Percentiles rank a stretch among this genome's conserved stretches.
Conservation (phyloP, 1,284 basidiomycete genomes). For the Schizophyllum amplum region DNA sequence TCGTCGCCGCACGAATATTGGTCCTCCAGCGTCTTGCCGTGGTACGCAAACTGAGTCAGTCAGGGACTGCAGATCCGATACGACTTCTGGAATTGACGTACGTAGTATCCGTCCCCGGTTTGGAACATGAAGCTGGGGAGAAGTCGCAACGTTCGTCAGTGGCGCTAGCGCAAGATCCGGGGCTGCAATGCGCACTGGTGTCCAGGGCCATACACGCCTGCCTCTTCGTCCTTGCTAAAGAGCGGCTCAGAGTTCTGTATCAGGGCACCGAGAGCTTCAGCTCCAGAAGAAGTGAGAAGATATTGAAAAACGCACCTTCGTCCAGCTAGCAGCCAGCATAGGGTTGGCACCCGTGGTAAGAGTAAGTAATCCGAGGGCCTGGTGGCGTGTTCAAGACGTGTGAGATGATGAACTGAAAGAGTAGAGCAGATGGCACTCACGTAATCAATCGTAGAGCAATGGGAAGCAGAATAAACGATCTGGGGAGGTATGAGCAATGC, state of each 20-base stretch:
- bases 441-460: constrained; percentile 15
- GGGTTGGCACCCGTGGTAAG: constrained; percentile 13
- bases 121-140: constrained; percentile 16
- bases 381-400: background rate
- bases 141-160: background rate
- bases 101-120: constrained; percentile 8
- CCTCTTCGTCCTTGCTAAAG: constrained; percentile 12
- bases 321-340: constrained; percentile 13
- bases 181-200: constrained; percentile 12
- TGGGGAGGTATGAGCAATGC: background rate
- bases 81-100: background rate
- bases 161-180: background rate
- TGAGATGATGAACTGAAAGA: background rate
- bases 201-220: constrained; percentile 13
- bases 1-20: background rate
- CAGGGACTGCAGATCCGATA: background rate
- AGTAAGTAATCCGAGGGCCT: constrained; percentile 14
- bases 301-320: constrained; percentile 7
- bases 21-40: constrained; percentile 6
- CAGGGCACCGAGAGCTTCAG: too few species aligned
- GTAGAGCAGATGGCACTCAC: constrained; percentile 2
- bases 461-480: constrained; percentile 16
- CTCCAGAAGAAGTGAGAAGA: too few species aligned
- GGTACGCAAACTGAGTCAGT: constrained; percentile 11
- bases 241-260: constrained; percentile 10